These are phyloP conservation scores for Fusarium metavorans DNA, from an alignment of 2,329 filamentous ascomycete species.

Conservation along the genomic window DNA sequence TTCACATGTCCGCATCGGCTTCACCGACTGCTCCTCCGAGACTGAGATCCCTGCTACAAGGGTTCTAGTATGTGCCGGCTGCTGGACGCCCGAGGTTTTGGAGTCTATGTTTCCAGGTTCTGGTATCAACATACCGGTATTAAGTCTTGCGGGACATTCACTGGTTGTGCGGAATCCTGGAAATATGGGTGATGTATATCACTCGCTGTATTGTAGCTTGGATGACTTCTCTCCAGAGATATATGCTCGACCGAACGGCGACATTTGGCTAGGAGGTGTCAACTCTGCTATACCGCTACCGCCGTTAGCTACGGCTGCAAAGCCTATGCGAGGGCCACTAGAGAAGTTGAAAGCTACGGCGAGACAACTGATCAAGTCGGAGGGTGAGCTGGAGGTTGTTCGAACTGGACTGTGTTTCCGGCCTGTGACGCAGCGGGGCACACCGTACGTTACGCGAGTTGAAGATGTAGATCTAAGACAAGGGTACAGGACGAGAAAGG, in stretches of 20 bases:
- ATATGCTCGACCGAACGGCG: conserved; percentile 73
- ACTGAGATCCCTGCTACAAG: conserved; percentile 71
- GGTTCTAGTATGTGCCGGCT: conserved; percentile 75
- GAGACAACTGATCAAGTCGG: conserved; percentile 59
- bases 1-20: conserved; percentile 63
- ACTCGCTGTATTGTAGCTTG: conserved; percentile 76
- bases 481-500: conserved; percentile 55
- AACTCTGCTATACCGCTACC: conserved; percentile 76
- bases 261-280: conserved; percentile 80
- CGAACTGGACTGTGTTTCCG: conserved; percentile 79
- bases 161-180: conserved; percentile 72
- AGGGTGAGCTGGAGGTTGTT: conserved; percentile 69
- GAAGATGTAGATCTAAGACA: conserved; percentile 66
- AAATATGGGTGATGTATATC: conserved; percentile 63
- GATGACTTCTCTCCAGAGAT: conserved; percentile 76
- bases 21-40: conserved; percentile 57
- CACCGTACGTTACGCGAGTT: conserved; percentile 72
- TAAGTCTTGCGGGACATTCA: conserved; percentile 76
- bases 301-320: conserved; percentile 43
- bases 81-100: conserved; percentile 79
- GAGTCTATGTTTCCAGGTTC: conserved; percentile 71
- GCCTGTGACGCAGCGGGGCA: conserved; percentile 73
- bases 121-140: conserved; percentile 60
- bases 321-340: conserved; percentile 50
- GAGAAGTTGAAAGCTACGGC: conserved; percentile 63